Evolutionary conservation across 2,329 filamentous ascomycete species (phyloP), one percentile per base, ranked within the genome.

Genomic region (Grosmannia clavigera): DNA sequence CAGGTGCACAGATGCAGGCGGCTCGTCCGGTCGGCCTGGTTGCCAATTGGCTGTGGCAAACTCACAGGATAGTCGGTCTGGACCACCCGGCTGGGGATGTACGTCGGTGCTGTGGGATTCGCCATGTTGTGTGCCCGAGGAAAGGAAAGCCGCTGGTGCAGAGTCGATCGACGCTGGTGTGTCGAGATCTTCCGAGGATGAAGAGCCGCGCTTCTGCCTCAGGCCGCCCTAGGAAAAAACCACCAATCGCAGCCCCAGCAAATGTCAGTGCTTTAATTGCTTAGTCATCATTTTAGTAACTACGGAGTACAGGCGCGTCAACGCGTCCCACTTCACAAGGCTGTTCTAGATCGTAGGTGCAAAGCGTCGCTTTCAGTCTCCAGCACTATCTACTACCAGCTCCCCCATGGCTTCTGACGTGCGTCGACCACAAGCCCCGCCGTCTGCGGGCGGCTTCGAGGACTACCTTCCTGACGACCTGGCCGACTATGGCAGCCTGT

Each of bases 21-120:
- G 22, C 38, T 27, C 53, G n/a, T 9, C 11, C 46, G 35, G n/a
- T n/a, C 43, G 12, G 33, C 61, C 50, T 29, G 57, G 65, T 60
- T 48, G 40, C 33, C 50, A 57, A 46, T 59, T 63, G 66, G 68
- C 69, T 68, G 10, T 35, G 9, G 10, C 14, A 40, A 38, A 78
- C 89, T 70, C 78, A 97, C 94, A 61, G 92, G 92, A 73, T 89
- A 97, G 63, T 94, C 86, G 68, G 88, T 89, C 72, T 86, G 80
- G 68, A 91, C 77, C 71, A 84, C 81, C 83, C 94, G 95, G 72
- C 87, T 86, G 61, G 88, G 87, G 65, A 89, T 81, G 69, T 85
- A 81, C 33, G 76, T 76, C 68, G 69, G 69, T 46, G 69, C 61
- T 16, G 68, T 66, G 59, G 70, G 61, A 63, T 65, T 75, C 66